Evolutionary conservation across 1,284 basidiomycete species (phyloP), one percentile per base, ranked within the genome.

Genomic region (Sparassis latifolia): DNA sequence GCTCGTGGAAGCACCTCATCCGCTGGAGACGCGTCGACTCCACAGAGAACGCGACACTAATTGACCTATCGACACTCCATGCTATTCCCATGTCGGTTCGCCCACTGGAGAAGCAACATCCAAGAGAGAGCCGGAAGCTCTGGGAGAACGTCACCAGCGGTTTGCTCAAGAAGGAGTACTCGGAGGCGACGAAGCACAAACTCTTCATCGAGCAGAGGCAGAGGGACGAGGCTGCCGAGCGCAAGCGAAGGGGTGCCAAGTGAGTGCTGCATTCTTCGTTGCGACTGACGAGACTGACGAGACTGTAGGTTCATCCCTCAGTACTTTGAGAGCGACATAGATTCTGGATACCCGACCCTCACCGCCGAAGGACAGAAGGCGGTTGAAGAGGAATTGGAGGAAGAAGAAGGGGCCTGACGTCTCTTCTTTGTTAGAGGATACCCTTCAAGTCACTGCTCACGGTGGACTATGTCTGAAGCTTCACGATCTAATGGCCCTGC

Each of bases 131-230:
- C 55, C 76, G 93, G 54, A 84, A 81, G 71, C 70, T 98, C 52
- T 98, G 96, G 97, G 82, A 89, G 48, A 79, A 75, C 38, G 93
- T 99, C 27, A 95, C 93, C 38, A 75, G 72, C 49, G 71, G 81
- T 62, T 72, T 98, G 51, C 48, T 92, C 45, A 76, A 73, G 62
- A 97, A 97, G 76, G 90, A 97, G 67, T 98, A 81, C 71, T 76
- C 78, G 42, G 92, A 95, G 48, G 94, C 94, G 48, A 96, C 90
- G 45, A 87, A 76, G 72, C 79, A 87, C 68, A 97, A 97, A 74
- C 81, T 92, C 51, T 68, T 67, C 3, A 94, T 97, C 50, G 94
- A 97, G 72, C 93, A 97, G 77, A 78, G 69, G 62, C 94, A 97
- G 74, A 75, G 94, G 50, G 92, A 96, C 57, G 79, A 83, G 42